Evolutionary conservation across 140 eudicot species (phyloP), one percentile per base, ranked within the genome.

Genomic region (Ambrosia hybrid): DNA sequence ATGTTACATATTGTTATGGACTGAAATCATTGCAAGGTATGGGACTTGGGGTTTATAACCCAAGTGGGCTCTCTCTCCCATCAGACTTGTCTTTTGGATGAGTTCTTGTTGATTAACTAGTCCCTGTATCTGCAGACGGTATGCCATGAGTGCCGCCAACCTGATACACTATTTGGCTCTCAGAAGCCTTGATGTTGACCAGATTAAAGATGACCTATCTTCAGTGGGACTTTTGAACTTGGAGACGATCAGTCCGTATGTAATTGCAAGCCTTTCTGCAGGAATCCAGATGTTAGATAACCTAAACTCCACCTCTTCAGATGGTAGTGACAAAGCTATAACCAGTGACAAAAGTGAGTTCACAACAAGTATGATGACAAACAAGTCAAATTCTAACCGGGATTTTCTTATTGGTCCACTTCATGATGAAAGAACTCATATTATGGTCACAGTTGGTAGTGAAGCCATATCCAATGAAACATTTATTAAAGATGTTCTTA

Each of bases 391-490:
- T 60, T 76, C 75, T 21, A 84, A 78, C 49, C 74, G 83, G 17
- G 84, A 80, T 64, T 73, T 76, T 38, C 83, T 89, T 15, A 61
- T 89, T 51, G 96, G 96, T 41, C 80, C 80, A 78, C 76, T 77
- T 75, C 85, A 76, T 74, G 87, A 80, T 33, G 70, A 73, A 66
- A 89, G 79, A 84, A 76, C 58, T 66, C 96, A 86, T 86, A 86
- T 89, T 79, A 89, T 89, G 93, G 96, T 89, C 75, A 89, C 96
- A 39, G 78, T 89, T 72, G 93, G 90, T 38, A 68, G 79, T 78
- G 93, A 86, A 77, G 90, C 80, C 41, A 52, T 79, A 15, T 83
- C 78, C 67, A 84, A 73, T 72, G 90, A 86, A 67, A 55, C 90
- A 16, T 78, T 79, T 58, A 62, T 89, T 17, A 26, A 43, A 65